Evolutionary conservation across 306 rosid species (phyloP).

Genomic region (Gillenia trifoliata): DNA sequence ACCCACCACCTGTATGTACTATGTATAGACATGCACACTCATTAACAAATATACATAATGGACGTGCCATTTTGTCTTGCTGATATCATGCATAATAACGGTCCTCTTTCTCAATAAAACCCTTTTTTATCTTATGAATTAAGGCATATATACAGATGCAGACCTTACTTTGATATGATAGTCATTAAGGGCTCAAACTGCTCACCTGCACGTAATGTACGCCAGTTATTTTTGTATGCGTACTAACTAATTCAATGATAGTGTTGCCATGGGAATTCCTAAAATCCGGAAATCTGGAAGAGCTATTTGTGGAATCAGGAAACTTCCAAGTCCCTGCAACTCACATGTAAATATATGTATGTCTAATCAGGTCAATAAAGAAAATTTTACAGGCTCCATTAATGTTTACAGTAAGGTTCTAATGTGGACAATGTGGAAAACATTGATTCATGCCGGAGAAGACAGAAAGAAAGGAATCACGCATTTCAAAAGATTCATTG

Average conservation of each 20-base stretch:
- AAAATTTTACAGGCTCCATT: neutral
- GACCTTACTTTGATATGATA: neutral
- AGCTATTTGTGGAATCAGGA: constrained; percentile 64
- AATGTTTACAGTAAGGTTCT: neutral
- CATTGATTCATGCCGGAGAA: neutral
- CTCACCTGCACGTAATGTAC: constrained; percentile 98
- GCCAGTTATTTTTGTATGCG: constrained; percentile 89
- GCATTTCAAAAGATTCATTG: neutral
- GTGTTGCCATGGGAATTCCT: constrained; percentile 77
- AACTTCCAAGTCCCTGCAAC: constrained; percentile 89
- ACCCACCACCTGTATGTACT: neutral
- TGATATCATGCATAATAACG: neutral
- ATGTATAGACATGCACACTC: neutral
- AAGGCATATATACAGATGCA: neutral
- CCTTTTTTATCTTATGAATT: neutral
- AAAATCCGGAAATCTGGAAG: constrained; percentile 78
- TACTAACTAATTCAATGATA: constrained; percentile 81
- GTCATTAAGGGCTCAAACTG: constrained; percentile 7
- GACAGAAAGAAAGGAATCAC: neutral
- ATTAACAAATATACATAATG: neutral
- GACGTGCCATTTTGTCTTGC: neutral
- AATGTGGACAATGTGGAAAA: neutral
- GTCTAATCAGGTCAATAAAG: constrained; percentile 13
- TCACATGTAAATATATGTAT: constrained; percentile 21
- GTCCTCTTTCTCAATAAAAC: neutral